These are phyloP conservation scores for Xylaria sp. DNA, from an alignment of 2,329 filamentous ascomycete species.

Conservation along the genomic window DNA sequence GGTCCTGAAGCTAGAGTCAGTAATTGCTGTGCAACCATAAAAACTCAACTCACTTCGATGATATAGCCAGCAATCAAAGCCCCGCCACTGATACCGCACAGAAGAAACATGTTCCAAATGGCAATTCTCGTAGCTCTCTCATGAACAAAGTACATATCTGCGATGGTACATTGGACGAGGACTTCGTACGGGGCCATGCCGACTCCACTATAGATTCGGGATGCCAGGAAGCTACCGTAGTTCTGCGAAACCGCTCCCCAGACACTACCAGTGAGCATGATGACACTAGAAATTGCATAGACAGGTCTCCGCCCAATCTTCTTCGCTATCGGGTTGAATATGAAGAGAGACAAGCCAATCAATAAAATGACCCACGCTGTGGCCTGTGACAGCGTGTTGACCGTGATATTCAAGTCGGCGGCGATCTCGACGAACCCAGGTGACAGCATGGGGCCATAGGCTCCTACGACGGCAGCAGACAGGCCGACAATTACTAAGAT, in stretches of 20 bases:
- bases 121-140: slow-evolving; percentile 57
- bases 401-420: slow-evolving; percentile 54
- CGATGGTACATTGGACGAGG: slow-evolving; percentile 62
- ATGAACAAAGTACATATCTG: slow-evolving; percentile 59
- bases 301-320: slow-evolving; percentile 62
- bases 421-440: slow-evolving; percentile 55
- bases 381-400: slow-evolving; percentile 56
- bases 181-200: slow-evolving; percentile 64
- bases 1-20: slow-evolving; percentile 39
- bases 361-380: slow-evolving; percentile 61
- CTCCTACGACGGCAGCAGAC: slow-evolving; percentile 51
- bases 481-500: slow-evolving; percentile 53
- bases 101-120: slow-evolving; percentile 54
- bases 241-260: slow-evolving; percentile 58
- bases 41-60: slow-evolving; percentile 45
- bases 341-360: slow-evolving; percentile 59
- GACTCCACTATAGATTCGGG: slow-evolving; percentile 57
- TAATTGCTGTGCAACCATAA: not conserved
- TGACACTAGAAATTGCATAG: slow-evolving; percentile 58
- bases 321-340: slow-evolving; percentile 62
- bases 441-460: slow-evolving; percentile 51
- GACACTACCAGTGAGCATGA: slow-evolving; percentile 59
- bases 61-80: slow-evolving; percentile 55
- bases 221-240: slow-evolving; percentile 58
- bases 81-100: slow-evolving; percentile 55